Percentiles rank a stretch among this genome's conserved stretches.
phyloP scores from a whole-genome alignment of 148 eudicot genomes.

The Camellia sinensis region DNA sequence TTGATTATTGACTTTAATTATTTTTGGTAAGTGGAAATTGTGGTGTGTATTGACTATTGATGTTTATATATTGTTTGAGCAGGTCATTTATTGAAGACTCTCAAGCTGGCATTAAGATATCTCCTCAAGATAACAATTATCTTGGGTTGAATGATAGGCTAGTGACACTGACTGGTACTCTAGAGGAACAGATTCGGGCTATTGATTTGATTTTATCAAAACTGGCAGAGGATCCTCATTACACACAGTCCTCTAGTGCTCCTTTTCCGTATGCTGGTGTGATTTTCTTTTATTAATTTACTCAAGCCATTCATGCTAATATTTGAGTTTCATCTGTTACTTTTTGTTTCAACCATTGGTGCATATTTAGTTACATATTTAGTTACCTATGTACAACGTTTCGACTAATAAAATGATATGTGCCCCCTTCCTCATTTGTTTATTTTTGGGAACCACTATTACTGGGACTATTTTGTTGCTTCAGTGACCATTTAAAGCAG shows the following conservation, averaged over 20 bases:
- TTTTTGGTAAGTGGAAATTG: not conserved
- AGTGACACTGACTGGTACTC: constrained; percentile 73
- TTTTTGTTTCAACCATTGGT: not conserved
- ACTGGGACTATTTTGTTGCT: not conserved
- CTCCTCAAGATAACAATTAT: constrained; percentile 75
- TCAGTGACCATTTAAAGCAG: not conserved
- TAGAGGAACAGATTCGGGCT: constrained; percentile 78
- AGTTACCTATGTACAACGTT: not conserved
- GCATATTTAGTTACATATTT: not conserved
- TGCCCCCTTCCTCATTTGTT: not conserved
- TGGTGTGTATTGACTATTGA: not conserved
- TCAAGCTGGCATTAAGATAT: constrained; percentile 82
- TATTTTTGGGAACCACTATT: not conserved
- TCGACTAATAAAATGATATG: not conserved
- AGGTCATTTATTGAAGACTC: constrained; percentile 90
- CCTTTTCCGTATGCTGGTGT: constrained; percentile 81
- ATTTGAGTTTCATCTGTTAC: not conserved
- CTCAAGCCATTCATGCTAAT: not conserved
- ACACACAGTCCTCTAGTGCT: constrained; percentile 62
- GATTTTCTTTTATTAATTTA: constrained; percentile 9
- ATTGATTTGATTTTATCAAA: constrained; percentile 69
- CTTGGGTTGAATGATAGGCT: constrained; percentile 81
- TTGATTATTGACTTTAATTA: too few species aligned
- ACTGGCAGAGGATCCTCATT: constrained; percentile 68
- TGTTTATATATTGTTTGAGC: constrained; percentile 24